Percentiles rank a stretch among this genome's conserved stretches.
Conservation (phyloP, 345 rosid genomes). For the Heritiera fomes region DNA sequence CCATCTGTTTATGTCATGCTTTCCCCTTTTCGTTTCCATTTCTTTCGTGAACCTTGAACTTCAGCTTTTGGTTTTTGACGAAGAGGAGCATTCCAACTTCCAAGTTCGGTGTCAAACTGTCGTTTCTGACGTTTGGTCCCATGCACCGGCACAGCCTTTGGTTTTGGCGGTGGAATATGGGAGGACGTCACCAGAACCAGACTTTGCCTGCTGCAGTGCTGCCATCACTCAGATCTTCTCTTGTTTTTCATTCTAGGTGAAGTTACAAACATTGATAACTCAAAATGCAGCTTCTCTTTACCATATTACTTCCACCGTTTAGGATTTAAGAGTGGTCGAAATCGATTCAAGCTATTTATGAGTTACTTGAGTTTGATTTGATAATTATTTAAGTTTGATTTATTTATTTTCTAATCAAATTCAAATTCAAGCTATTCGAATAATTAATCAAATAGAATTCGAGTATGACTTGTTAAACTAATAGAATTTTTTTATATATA, state of each 20-base stretch:
- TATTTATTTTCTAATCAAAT: too few relatives aligned
- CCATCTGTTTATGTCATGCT: neutral
- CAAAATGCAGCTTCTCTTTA: neutral
- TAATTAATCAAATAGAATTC: too few relatives aligned
- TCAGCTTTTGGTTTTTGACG: neutral
- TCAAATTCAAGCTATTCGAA: too few relatives aligned
- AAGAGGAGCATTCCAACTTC: neutral
- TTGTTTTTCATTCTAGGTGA: conserved; percentile 9
- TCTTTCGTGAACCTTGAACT: neutral
- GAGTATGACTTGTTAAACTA: too few relatives aligned
- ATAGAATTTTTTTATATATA: too few relatives aligned
- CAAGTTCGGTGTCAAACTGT: conserved; percentile 2
- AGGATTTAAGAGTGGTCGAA: too few relatives aligned
- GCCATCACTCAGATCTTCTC: conserved; percentile 8
- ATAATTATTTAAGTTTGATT: too few relatives aligned
- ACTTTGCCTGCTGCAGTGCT: conserved; percentile 1
- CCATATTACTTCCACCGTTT: too few relatives aligned
- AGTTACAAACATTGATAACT: neutral
- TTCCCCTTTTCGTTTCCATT: conserved; percentile 10
- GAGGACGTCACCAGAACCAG: conserved; percentile 14
- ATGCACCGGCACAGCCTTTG: neutral
- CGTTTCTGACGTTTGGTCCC: conserved; percentile 18
- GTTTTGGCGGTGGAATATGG: neutral
- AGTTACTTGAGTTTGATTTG: too few relatives aligned
- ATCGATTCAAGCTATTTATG: too few relatives aligned